Evolutionary conservation across 805 yeast genomes (phyloP), one percentile per base, ranked within the genome.

Genomic region (Naumovozyma castellii): DNA sequence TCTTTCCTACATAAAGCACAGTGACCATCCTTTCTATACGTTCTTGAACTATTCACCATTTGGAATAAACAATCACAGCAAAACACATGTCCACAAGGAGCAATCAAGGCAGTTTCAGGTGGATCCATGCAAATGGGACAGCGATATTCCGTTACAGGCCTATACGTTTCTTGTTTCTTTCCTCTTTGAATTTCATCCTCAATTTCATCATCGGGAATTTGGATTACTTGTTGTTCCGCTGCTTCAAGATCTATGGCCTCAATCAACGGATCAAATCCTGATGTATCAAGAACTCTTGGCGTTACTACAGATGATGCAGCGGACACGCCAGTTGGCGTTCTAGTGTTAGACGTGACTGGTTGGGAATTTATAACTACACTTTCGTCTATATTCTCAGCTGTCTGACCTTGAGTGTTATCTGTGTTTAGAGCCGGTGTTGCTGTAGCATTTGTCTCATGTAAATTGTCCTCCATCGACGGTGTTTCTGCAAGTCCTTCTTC

Each of bases 81-180:
- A 48, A 69, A 75, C 2, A 72, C 59, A 52, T 76, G 82, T 0
- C 82, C 82, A 56, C 82, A 76, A 0, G 73, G 71, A 3, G 75
- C 64, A 14, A 70, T 69, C 22, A 68, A 65, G 2, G 78, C 69
- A 5, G 60, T 48, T 13, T 62, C 67, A 2, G 78, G 75, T 3
- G 69, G 65, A 6, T 75, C 80, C 51, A 76, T 68, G 39, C 82
- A 76, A 16, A 76, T 70, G 0, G 78, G 76, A 50, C 82, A 75
- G 25, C 54, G 56, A 20, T 65, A 65, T 13, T 64, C 64, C 27
- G 57, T 57, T 19, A 66, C 51, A 2, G 62, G 51, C 34, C 59
- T 63, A 46, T 46, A 41, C 39, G 51, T 44, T 3, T 29, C 41
- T 43, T 18, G 57, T 47, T 20, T 45, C 40, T 35, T 41, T 39